These are phyloP conservation scores for Xerocomus spinulosus DNA, from an alignment of 768 basidiomycete species.

Conservation along the genomic window DNA sequence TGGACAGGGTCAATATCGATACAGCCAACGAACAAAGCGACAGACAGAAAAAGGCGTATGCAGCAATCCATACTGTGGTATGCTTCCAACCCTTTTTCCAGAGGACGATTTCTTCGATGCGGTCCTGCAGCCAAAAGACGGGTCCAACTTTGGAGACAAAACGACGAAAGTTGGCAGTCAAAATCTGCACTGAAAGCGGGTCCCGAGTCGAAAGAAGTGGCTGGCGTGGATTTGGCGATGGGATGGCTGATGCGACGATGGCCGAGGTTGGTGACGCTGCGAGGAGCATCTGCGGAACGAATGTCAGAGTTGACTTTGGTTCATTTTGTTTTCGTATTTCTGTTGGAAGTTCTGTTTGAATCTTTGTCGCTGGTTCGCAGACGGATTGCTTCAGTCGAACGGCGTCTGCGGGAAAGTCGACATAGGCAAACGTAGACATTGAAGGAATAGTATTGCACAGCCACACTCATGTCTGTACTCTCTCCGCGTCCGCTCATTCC, in stretches of 20 bases:
- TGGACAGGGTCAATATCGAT: conserved; percentile 23
- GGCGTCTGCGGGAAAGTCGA: conserved; percentile 39
- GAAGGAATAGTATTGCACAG: too few relatives aligned
- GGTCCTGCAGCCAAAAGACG: conserved; percentile 86
- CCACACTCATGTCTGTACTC: too few relatives aligned
- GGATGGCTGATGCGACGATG: conserved; percentile 18
- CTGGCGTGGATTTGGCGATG: conserved; percentile 18
- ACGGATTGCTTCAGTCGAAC: conserved; percentile 30
- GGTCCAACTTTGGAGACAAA: conserved; percentile 75
- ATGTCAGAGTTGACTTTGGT: conserved; percentile 25
- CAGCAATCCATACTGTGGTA: conserved; percentile 71
- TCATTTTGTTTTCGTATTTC: neutral
- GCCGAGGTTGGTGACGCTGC: conserved; percentile 9
- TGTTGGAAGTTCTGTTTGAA: conserved; percentile 39
- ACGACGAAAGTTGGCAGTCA: conserved; percentile 59
- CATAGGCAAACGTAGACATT: conserved; percentile 38
- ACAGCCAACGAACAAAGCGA: conserved; percentile 8
- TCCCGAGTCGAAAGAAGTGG: conserved; percentile 54
- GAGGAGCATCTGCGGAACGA: conserved; percentile 40
- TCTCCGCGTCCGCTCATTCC: conserved; percentile 15
- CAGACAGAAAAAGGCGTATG: conserved; percentile 78
- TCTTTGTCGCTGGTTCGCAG: conserved; percentile 37
- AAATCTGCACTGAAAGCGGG: conserved; percentile 72
- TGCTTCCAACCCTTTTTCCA: conserved; percentile 76
- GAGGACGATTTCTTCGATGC: conserved; percentile 77